These are phyloP conservation scores for Leccinum sublutescens DNA, from an alignment of 768 basidiomycete genomes.

Conservation along the genomic window DNA sequence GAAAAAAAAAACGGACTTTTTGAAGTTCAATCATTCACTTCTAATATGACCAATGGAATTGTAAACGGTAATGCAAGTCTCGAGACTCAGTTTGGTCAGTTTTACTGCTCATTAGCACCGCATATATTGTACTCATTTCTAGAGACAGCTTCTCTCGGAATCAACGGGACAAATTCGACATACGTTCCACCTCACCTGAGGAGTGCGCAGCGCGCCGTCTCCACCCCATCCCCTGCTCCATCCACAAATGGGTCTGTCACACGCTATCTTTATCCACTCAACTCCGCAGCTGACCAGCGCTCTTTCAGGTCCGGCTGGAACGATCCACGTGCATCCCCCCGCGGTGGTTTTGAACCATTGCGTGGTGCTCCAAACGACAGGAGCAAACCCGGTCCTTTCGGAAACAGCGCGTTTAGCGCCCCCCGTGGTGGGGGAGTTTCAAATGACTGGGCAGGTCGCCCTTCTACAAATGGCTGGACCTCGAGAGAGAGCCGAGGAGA, in stretches of 20 bases:
- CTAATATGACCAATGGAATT: slow-evolving; percentile 90
- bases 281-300: slow-evolving; percentile 20
- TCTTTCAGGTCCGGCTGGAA: slow-evolving; percentile 63
- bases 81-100: slow-evolving; percentile 73
- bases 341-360: slow-evolving; percentile 42
- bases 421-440: slow-evolving; percentile 31
- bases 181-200: slow-evolving; percentile 91
- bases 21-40: slow-evolving; percentile 32
- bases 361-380: slow-evolving; percentile 42
- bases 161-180: slow-evolving; percentile 67
- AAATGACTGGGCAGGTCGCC: slow-evolving; percentile 44
- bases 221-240: slow-evolving; percentile 39
- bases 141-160: slow-evolving; percentile 65
- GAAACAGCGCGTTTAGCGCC: slow-evolving; percentile 35
- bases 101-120: not conserved
- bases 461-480: slow-evolving; percentile 40
- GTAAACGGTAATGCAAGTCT: slow-evolving; percentile 74
- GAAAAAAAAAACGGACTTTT: slow-evolving; percentile 24
- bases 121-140: slow-evolving; percentile 1
- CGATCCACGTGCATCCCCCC: slow-evolving; percentile 71
- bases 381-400: slow-evolving; percentile 41
- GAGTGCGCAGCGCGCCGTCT: slow-evolving; percentile 81
- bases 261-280: slow-evolving; percentile 12
- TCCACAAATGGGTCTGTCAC: slow-evolving; percentile 52
- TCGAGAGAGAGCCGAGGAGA: slow-evolving; percentile 31